These are phyloP conservation scores for Nothopassalora personata DNA, from an alignment of 2,329 filamentous ascomycete genomes.

Conservation along the genomic window DNA sequence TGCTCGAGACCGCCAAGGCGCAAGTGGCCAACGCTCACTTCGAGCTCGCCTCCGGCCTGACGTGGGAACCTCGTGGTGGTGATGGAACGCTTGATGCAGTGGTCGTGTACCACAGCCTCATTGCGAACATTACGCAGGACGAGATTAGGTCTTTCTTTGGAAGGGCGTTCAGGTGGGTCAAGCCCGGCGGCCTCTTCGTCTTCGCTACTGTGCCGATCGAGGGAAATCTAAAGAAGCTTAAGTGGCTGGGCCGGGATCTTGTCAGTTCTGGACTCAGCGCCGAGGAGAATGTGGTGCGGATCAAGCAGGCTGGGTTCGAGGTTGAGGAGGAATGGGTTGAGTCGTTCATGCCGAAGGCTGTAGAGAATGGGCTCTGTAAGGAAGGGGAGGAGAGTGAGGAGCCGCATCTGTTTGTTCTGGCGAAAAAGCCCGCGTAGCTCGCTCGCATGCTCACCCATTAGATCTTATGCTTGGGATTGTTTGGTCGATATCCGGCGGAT, in stretches of 20 bases:
- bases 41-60: not conserved
- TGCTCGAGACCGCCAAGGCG: conserved; percentile 26
- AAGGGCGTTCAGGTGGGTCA: conserved; percentile 11
- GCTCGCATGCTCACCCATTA: not conserved
- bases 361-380: conserved; percentile 10
- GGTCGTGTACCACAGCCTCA: conserved; percentile 9
- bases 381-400: conserved; percentile 4
- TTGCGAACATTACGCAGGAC: conserved; percentile 10
- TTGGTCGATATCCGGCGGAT: too few relatives aligned
- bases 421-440: conserved; percentile 4
- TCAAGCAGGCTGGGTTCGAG: conserved; percentile 7
- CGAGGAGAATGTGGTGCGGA: conserved; percentile 3
- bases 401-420: conserved; percentile 11
- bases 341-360: conserved; percentile 6
- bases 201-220: conserved; percentile 12
- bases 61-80: conserved; percentile 6
- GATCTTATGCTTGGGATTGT: too few relatives aligned
- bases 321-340: conserved; percentile 10
- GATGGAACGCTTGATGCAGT: conserved; percentile 6
- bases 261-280: not conserved
- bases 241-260: conserved; percentile 4
- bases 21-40: conserved; percentile 8
- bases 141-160: conserved; percentile 15
- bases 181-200: conserved; percentile 11
- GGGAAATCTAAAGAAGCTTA: conserved; percentile 2